Percentiles rank a stretch among this genome's conserved stretches.
Evolutionary conservation across 169 alveolate genomes (phyloP).

Genomic region (Plasmodium cynomolgi): DNA sequence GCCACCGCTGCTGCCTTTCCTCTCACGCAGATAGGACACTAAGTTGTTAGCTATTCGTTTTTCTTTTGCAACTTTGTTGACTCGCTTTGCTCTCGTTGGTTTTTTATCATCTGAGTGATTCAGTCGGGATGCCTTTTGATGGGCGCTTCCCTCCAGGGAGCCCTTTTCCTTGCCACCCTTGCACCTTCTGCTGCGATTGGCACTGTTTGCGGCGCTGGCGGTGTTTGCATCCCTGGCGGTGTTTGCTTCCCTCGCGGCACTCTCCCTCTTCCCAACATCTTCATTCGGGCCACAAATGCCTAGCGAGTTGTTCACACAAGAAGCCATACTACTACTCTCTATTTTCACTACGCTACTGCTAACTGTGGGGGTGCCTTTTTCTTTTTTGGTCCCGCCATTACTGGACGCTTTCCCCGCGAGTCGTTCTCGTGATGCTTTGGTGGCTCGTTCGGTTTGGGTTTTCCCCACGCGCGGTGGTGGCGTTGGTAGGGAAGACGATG

Average conservation of each 20-base stretch:
- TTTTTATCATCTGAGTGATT: not conserved
- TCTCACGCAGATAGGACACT: slow-evolving; percentile 28
- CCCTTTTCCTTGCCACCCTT: not conserved
- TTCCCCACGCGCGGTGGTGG: not conserved
- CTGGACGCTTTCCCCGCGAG: not conserved
- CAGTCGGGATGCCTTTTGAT: not conserved
- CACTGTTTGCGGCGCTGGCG: not conserved
- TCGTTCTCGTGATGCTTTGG: not conserved
- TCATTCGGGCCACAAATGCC: not conserved
- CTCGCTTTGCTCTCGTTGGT: not conserved
- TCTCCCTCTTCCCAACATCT: not conserved
- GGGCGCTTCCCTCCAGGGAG: not conserved
- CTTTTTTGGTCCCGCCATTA: not conserved
- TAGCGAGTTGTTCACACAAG: not conserved
- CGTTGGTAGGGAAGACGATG: not conserved
- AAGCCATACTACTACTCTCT: not conserved
- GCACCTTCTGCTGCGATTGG: not conserved
- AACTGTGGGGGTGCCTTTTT: not conserved
- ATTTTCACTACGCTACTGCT: not conserved
- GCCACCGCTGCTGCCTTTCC: not conserved
- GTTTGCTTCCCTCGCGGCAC: not conserved
- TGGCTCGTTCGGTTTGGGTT: not conserved
- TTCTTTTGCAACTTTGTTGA: slow-evolving; percentile 9
- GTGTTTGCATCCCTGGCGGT: not conserved
- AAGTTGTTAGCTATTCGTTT: slow-evolving; percentile 13